Evolutionary conservation across 2,329 filamentous ascomycete genomes (phyloP).

Genomic region (Colletotrichum camelliae): DNA sequence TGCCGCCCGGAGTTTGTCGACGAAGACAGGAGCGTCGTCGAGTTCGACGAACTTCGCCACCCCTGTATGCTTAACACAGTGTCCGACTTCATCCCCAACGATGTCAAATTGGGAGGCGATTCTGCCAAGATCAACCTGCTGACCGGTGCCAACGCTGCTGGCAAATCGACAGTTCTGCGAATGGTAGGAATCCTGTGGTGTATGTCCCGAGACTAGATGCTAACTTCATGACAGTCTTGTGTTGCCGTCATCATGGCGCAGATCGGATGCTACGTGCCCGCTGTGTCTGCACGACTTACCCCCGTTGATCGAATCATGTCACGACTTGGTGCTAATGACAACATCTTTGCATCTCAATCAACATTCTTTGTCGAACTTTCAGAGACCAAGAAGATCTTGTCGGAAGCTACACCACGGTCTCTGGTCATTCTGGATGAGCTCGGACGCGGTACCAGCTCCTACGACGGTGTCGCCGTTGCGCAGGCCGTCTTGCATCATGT

Average conservation of each 20-base stretch:
- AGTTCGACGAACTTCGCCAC: conserved; percentile 91
- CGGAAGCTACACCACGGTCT: conserved; percentile 90
- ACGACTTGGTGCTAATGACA: conserved; percentile 94
- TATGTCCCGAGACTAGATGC: neutral
- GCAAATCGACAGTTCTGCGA: conserved; percentile 93
- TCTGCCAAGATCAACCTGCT: conserved; percentile 86
- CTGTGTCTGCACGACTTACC: conserved; percentile 80
- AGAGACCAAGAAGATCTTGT: conserved; percentile 97
- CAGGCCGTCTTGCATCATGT: conserved; percentile 98
- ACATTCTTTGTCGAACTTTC: conserved; percentile 98
- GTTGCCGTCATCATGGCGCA: conserved; percentile 97
- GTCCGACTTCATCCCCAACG: conserved; percentile 95
- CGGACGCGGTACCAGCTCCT: conserved; percentile 91
- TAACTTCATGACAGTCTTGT: conserved; percentile 69
- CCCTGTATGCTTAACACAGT: conserved; percentile 92
- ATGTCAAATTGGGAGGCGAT: conserved; percentile 84
- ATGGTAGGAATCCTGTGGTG: conserved; percentile 67
- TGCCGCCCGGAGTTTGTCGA: conserved; percentile 91
- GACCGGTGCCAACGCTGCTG: conserved; percentile 95
- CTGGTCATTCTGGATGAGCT: conserved; percentile 97
- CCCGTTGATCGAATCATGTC: conserved; percentile 99
- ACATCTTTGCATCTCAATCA: conserved; percentile 96
- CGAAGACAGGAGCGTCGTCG: conserved; percentile 82
- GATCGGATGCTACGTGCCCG: conserved; percentile 91
- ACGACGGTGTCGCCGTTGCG: conserved; percentile 95